These are phyloP conservation scores for Euphorbia lathyris DNA, from an alignment of 345 rosid species.

Conservation along the genomic window DNA sequence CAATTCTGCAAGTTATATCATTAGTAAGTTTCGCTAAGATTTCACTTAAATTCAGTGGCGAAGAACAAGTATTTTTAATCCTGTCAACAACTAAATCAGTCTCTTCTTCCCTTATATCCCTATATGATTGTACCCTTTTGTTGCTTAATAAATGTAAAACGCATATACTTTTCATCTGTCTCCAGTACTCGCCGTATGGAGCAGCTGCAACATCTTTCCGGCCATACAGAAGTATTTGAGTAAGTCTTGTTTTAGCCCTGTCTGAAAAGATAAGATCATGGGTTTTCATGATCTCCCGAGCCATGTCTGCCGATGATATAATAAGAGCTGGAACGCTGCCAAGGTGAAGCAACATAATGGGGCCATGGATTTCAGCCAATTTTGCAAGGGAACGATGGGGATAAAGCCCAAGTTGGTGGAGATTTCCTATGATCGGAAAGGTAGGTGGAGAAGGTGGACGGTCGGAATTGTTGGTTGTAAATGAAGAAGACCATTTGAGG, in stretches of 20 bases:
- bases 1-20: constrained; percentile 40
- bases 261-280: constrained; percentile 47
- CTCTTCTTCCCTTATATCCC: constrained; percentile 46
- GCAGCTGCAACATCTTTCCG: constrained; percentile 36
- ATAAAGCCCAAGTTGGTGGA: constrained; percentile 43
- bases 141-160: constrained; percentile 47
- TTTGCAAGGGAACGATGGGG: constrained; percentile 46
- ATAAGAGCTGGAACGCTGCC: constrained; percentile 44
- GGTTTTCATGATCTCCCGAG: constrained; percentile 48
- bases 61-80: constrained; percentile 21
- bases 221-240: constrained; percentile 1
- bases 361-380: constrained; percentile 45
- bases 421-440: constrained; percentile 61
- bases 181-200: constrained; percentile 71
- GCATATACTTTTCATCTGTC: constrained; percentile 51
- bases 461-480: background rate
- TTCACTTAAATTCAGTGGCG: constrained; percentile 40
- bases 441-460: constrained; percentile 45
- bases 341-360: constrained; percentile 53
- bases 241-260: background rate
- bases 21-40: constrained; percentile 22
- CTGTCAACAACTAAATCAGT: constrained; percentile 22
- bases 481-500: no score
- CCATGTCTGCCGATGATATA: constrained; percentile 48
- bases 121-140: constrained; percentile 45